Evolutionary conservation across 1,139 yeast genomes (phyloP).

Genomic region (Trichomonascaceae sp.): DNA sequence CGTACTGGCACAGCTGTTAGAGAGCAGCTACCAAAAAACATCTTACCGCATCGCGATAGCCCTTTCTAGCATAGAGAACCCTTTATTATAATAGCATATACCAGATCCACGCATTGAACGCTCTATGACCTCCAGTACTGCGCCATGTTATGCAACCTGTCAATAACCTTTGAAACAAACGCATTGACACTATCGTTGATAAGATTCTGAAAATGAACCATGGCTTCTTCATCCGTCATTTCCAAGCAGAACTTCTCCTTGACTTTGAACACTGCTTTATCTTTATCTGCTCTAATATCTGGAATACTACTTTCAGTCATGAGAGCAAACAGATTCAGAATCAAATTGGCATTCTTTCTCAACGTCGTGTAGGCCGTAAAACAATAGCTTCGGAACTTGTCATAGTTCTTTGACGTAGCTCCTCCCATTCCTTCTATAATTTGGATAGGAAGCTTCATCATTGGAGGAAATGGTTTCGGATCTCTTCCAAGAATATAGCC

Average conservation of each 20-base stretch:
- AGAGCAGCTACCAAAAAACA: too few relatives aligned
- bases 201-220: constrained; percentile 84
- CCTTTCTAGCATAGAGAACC: too few relatives aligned
- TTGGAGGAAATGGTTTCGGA: constrained; percentile 97
- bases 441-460: constrained; percentile 96
- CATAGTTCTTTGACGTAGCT: constrained; percentile 72
- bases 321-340: constrained; percentile 81
- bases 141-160: constrained; percentile 87
- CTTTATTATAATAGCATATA: too few relatives aligned
- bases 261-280: constrained; percentile 73
- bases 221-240: constrained; percentile 93
- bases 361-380: constrained; percentile 90
- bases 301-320: constrained; percentile 96
- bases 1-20: too few relatives aligned
- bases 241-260: constrained; percentile 91
- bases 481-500: constrained; percentile 95
- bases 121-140: constrained; percentile 90
- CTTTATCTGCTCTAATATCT: constrained; percentile 69
- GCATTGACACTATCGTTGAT: constrained; percentile 94
- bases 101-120: too few relatives aligned
- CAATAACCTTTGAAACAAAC: constrained; percentile 88
- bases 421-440: constrained; percentile 99
- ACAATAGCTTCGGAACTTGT: constrained; percentile 84
- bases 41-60: too few relatives aligned
- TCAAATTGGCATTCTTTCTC: constrained; percentile 82